These are phyloP conservation scores for Cytospora paraplurivora DNA, from an alignment of 2,329 filamentous ascomycete species.

Conservation along the genomic window DNA sequence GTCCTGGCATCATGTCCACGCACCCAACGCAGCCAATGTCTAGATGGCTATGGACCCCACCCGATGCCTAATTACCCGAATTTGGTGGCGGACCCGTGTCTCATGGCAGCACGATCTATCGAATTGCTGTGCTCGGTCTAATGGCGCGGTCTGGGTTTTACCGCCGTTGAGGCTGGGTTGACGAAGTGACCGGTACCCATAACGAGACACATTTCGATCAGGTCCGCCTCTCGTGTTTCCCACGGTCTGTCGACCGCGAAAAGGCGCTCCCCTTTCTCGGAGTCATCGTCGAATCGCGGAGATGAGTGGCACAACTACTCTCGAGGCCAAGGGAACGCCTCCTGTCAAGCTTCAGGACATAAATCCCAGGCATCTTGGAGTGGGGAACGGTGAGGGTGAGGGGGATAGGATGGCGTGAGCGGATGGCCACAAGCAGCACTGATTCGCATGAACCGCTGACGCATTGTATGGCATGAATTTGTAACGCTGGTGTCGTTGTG, in stretches of 20 bases:
- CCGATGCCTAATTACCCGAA: neutral
- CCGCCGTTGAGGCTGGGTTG: neutral
- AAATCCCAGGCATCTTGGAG: neutral
- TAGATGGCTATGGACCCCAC: neutral
- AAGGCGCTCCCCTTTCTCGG: neutral
- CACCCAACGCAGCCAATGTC: neutral
- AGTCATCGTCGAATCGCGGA: neutral
- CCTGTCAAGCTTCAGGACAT: neutral
- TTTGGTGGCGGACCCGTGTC: neutral
- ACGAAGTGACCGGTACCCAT: neutral
- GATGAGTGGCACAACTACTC: neutral
- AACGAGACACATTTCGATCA: neutral
- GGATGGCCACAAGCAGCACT: neutral
- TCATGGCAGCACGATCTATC: neutral
- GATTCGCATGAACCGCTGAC: neutral
- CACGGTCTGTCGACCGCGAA: neutral
- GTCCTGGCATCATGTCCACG: neutral
- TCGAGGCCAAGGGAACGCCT: neutral
- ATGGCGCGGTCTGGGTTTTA: neutral
- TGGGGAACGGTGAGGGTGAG: neutral
- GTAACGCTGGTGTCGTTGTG: neutral
- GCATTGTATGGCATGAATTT: neutral
- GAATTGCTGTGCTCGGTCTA: neutral
- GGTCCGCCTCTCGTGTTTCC: neutral
- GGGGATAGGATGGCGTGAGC: neutral